A percentile compares a stretch with the other conserved stretches of the same genome.
Conservation (phyloP, 305 asterid genomes). For the Solanum aculeatissimum region DNA sequence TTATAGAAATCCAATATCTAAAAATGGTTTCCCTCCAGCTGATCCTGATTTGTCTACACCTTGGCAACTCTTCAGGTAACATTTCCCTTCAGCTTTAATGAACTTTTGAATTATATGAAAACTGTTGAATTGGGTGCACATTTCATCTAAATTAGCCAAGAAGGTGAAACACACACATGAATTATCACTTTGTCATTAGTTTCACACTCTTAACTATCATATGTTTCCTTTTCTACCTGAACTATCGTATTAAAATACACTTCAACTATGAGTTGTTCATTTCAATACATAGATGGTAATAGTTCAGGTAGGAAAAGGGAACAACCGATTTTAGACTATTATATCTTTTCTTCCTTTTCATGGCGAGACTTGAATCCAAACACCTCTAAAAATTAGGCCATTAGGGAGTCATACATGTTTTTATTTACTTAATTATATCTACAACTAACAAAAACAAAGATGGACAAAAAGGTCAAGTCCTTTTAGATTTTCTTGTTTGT, state of each 20-base stretch:
- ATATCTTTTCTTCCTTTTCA: not conserved
- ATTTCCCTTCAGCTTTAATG: not conserved
- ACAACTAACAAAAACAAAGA: not conserved
- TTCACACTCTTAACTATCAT: not conserved
- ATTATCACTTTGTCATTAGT: not conserved
- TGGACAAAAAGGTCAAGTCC: not conserved
- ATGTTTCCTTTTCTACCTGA: not conserved
- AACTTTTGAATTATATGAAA: not conserved
- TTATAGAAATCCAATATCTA: conserved; percentile 55
- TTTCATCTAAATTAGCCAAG: not conserved
- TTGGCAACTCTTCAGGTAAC: conserved; percentile 76
- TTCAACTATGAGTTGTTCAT: too few relatives aligned
- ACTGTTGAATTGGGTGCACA: not conserved
- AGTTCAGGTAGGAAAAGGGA: not conserved
- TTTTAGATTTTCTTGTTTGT: not conserved
- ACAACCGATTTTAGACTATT: not conserved
- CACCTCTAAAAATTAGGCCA: not conserved
- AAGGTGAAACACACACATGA: not conserved
- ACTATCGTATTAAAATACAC: not conserved
- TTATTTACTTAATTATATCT: not conserved
- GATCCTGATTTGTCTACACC: conserved; percentile 51
- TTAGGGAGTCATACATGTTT: not conserved
- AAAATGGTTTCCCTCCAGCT: conserved; percentile 45
- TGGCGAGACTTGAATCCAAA: not conserved
- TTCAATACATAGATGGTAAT: not conserved